phyloP scores from a whole-genome alignment of 1,284 basidiomycete genomes.

The Naganishia cerealis region DNA sequence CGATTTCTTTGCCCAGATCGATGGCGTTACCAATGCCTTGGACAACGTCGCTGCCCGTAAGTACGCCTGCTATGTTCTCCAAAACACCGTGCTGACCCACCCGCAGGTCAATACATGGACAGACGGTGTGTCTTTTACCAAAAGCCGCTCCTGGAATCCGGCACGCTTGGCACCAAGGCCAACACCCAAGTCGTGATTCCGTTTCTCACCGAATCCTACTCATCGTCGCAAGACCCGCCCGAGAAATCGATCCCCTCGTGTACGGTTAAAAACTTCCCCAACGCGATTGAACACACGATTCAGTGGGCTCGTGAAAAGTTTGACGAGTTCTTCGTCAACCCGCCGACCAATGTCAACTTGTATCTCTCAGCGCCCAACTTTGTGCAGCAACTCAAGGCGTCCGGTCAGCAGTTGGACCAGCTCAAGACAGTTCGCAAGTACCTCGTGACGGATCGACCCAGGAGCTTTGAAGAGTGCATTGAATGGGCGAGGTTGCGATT shows the following conservation, averaged over 20 bases:
- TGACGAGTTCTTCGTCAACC: conserved; percentile 90
- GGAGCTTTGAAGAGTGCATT: conserved; percentile 96
- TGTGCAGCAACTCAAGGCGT: conserved; percentile 85
- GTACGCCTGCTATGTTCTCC: conserved; percentile 45
- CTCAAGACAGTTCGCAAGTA: conserved; percentile 86
- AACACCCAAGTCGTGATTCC: conserved; percentile 97
- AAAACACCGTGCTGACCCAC: neutral
- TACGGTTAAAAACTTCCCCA: conserved; percentile 99
- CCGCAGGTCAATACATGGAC: conserved; percentile 91
- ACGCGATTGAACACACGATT: conserved; percentile 98
- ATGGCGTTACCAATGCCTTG: conserved; percentile 98
- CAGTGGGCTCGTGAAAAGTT: conserved; percentile 96
- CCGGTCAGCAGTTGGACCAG: conserved; percentile 86
- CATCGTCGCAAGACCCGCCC: conserved; percentile 97
- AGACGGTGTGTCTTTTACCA: conserved; percentile 95
- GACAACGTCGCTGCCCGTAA: conserved; percentile 94
- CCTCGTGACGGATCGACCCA: conserved; percentile 86
- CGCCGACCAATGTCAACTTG: conserved; percentile 88
- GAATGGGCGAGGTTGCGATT: conserved; percentile 95
- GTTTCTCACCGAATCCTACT: conserved; percentile 94
- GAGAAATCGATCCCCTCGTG: conserved; percentile 98
- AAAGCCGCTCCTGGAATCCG: conserved; percentile 95
- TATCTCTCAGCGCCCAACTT: conserved; percentile 97
- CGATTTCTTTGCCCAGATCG: conserved; percentile 80
- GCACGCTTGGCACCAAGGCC: conserved; percentile 97